phyloP scores from a whole-genome alignment of 768 basidiomycete species.

The Boletus insuetus region DNA sequence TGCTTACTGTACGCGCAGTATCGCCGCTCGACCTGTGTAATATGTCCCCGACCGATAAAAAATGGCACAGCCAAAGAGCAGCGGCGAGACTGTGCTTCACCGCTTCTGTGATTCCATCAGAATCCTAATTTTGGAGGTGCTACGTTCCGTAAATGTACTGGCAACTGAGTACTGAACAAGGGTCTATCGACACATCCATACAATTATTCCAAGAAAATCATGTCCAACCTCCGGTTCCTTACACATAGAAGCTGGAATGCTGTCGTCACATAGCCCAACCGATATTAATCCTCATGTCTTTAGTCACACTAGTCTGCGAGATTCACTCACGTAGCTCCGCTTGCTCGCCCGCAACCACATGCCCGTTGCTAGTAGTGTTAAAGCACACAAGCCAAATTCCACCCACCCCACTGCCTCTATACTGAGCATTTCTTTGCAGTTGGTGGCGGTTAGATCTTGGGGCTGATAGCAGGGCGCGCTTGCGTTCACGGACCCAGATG shows the following conservation, averaged over 20 bases:
- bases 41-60: no score
- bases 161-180: no score
- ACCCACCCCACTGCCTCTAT: slow-evolving; percentile 77
- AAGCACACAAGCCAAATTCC: slow-evolving; percentile 59
- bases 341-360: slow-evolving; percentile 45
- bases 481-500: slow-evolving; percentile 25
- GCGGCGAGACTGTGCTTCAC: no score
- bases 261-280: slow-evolving; percentile 17
- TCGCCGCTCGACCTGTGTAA: no score
- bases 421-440: slow-evolving; percentile 70
- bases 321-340: slow-evolving; percentile 41
- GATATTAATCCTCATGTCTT: slow-evolving; percentile 19
- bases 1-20: no score
- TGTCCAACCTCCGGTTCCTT: background rate
- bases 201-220: background rate
- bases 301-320: slow-evolving; percentile 41
- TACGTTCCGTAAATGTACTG: no score
- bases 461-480: slow-evolving; percentile 24
- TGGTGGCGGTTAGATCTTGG: slow-evolving; percentile 30
- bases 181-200: background rate
- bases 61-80: no score
- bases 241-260: slow-evolving; percentile 36
- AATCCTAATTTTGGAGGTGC: no score
- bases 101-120: no score
- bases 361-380: slow-evolving; percentile 56